phyloP scores from a whole-genome alignment of 2,329 filamentous ascomycete genomes.

The Fusarium cicatricum region DNA sequence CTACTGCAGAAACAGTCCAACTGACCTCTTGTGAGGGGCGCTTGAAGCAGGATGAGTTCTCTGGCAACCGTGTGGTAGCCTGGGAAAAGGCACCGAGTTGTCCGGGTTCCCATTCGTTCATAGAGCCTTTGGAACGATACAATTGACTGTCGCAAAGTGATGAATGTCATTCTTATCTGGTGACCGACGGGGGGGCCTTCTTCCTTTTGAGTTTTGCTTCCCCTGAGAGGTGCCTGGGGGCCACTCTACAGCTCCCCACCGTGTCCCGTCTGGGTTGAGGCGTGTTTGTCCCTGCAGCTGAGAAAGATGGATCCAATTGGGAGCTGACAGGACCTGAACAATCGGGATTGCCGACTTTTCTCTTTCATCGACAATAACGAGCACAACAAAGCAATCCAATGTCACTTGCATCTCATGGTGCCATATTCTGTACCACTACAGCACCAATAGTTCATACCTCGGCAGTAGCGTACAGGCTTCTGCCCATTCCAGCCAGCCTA shows the following conservation, averaged over 20 bases:
- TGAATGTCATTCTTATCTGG: too few relatives aligned
- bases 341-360: too few relatives aligned
- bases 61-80: background rate
- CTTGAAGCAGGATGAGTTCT: background rate
- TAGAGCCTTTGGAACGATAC: too few relatives aligned
- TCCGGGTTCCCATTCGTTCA: too few relatives aligned
- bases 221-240: background rate
- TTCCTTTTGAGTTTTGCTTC: too few relatives aligned
- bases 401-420: too few relatives aligned
- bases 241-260: conserved; percentile 4
- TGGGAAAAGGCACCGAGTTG: too few relatives aligned
- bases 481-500: conserved; percentile 16
- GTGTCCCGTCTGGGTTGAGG: background rate
- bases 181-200: too few relatives aligned
- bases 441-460: conserved; percentile 15
- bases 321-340: background rate
- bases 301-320: too few relatives aligned
- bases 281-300: background rate
- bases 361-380: background rate
- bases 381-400: conserved; percentile 24
- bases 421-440: too few relatives aligned
- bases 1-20: conserved; percentile 2
- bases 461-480: conserved; percentile 5
- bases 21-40: background rate
- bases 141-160: too few relatives aligned